Evolutionary conservation across 2,329 filamentous ascomycete genomes (phyloP), one percentile per base, ranked within the genome.

Genomic region (Paraphoma sp.): DNA sequence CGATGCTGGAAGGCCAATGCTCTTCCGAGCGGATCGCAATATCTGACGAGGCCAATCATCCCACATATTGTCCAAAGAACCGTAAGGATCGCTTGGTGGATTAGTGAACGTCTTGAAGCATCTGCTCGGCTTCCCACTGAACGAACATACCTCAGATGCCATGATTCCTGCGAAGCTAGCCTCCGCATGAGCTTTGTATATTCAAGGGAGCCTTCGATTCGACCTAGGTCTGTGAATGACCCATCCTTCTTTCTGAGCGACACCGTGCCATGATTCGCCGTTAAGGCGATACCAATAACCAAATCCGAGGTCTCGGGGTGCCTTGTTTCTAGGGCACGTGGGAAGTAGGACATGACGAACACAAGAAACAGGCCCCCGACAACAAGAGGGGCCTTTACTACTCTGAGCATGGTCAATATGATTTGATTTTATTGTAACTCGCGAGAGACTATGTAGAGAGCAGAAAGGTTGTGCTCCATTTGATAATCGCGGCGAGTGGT

Each of bases 21-120:
- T 6, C 36, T 55, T 54, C 23, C 50, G 42, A 3, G 42, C 43
- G 10, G 29, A 40, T 23, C 57, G 45, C 43, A 45, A 43, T 41
- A 44, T 17, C 33, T 60, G 58, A 9, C 54, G 54, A 11, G 51
- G 51, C 40, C 42, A 40, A 38, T 60, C 54, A 10, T 55, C 16
- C 54, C 58, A 57, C 17, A 42, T 40, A 6, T 60, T 51, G n/a
- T 57, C 54, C 52, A 55, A 43, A 17, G 38, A 41, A 7, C 31
- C 4, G 36, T 60, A 55, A 12, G 51, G 58, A 23, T 23, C 23
- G 23, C 23, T 23, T 23, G 23, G 23, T 23, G 23, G 23, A 23
- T 23, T 5, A 23, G 23, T 23, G 23, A 3, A 23, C 5, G 23
- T 23, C 23, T 23, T 23, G 23, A 23, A 23, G 5, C 3, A 23